Conservation (phyloP, 1,284 basidiomycete genomes). For the Heterobasidion annosum region DNA sequence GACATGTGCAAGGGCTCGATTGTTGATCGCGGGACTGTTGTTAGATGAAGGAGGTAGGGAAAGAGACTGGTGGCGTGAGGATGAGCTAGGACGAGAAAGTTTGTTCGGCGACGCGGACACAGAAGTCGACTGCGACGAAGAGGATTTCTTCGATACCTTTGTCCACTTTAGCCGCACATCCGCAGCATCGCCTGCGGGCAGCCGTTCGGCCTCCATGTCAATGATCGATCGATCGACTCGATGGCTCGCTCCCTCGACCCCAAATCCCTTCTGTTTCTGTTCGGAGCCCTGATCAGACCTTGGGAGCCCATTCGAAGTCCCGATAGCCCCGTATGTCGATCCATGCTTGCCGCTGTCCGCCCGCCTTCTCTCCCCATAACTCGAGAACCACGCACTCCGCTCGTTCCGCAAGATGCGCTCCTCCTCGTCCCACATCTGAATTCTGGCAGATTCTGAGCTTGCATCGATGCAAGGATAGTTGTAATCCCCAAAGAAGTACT, state of each 20-base stretch:
- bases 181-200: constrained; percentile 17
- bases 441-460: constrained; percentile 62
- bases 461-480: constrained; percentile 87
- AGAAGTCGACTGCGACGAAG: background rate
- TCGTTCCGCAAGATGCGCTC: constrained; percentile 62
- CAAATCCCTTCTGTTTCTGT: background rate
- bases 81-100: background rate
- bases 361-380: constrained; percentile 43
- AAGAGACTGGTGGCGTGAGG: constrained; percentile 1
- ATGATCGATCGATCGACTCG: constrained; percentile 14
- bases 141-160: constrained; percentile 15
- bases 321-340: constrained; percentile 10
- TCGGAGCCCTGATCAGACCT: background rate
- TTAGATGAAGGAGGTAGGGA: background rate
- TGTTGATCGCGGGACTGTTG: constrained; percentile 19
- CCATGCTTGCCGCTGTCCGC: constrained; percentile 11
- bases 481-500: constrained; percentile 86
- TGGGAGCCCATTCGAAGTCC: constrained; percentile 2
- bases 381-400: constrained; percentile 54
- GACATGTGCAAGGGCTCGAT: constrained; percentile 25
- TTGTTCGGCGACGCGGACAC: background rate
- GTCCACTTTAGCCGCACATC: constrained; percentile 42
- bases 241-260: background rate
- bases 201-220: constrained; percentile 34
- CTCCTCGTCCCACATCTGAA: constrained; percentile 63